Percentiles rank a stretch among this genome's conserved stretches.
phyloP scores from a whole-genome alignment of 768 basidiomycete genomes.

The Lyophyllum semitale region DNA sequence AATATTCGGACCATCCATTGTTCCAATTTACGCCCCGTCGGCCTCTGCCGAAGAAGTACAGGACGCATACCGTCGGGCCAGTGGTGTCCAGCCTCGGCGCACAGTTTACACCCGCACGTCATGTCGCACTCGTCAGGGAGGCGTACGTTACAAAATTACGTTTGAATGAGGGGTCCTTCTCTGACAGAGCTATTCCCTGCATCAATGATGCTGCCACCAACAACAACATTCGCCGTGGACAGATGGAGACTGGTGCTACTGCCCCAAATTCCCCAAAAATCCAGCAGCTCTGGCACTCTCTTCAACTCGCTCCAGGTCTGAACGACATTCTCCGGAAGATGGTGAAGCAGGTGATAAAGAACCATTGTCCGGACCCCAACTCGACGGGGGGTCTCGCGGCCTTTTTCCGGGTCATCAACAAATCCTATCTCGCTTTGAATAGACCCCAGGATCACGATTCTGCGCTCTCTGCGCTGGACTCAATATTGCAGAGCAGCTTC shows the following conservation, averaged over 20 bases:
- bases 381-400: not conserved
- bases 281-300: not conserved
- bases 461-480: not conserved
- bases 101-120: conserved; percentile 1
- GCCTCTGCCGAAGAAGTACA: not conserved
- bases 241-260: not conserved
- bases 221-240: not conserved
- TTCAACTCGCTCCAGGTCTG: not conserved
- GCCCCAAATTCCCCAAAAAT: not conserved
- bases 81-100: not conserved
- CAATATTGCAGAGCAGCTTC: not conserved
- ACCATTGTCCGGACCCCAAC: not conserved
- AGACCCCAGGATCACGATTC: conserved; percentile 1
- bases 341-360: not conserved
- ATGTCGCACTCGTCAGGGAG: not conserved
- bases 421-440: not conserved
- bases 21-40: not conserved
- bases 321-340: not conserved
- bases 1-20: not conserved
- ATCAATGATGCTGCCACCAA: conserved; percentile 5
- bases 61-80: not conserved
- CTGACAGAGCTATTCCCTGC: not conserved
- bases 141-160: not conserved
- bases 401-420: not conserved
- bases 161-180: not conserved